Conservation (phyloP, 176 grass and related monocot species). For the Poa annua region DNA sequence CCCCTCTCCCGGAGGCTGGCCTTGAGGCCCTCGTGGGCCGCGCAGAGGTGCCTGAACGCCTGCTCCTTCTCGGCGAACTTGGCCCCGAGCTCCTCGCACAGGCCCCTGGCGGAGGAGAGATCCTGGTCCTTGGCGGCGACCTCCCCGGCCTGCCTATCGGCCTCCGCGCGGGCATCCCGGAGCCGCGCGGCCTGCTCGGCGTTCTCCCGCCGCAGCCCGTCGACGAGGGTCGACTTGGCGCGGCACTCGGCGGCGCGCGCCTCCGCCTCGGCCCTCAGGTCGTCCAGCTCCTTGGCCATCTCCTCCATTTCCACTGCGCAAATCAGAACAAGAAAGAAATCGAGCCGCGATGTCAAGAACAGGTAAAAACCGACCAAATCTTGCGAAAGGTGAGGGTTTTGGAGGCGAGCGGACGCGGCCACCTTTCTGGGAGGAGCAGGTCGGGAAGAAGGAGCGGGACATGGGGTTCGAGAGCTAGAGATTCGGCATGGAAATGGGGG, state of each 20-base stretch:
- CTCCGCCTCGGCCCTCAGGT: slow-evolving; percentile 57
- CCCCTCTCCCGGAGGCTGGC: slow-evolving; percentile 41
- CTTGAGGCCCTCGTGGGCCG: slow-evolving; percentile 65
- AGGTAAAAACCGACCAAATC: neutral
- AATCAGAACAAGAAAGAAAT: neutral
- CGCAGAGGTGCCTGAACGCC: slow-evolving; percentile 51
- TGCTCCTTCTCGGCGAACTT: slow-evolving; percentile 67
- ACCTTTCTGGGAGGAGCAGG: slow-evolving; percentile 61
- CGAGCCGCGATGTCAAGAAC: neutral
- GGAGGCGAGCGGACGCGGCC: neutral
- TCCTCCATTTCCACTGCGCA: slow-evolving; percentile 54
- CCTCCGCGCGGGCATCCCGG: slow-evolving; percentile 45
- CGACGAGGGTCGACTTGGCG: slow-evolving; percentile 55
- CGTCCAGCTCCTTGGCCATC: slow-evolving; percentile 59
- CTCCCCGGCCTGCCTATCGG: slow-evolving; percentile 49
- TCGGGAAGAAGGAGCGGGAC: slow-evolving; percentile 59
- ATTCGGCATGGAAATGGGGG: slow-evolving; percentile 18
- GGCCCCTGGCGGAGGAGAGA: slow-evolving; percentile 9
- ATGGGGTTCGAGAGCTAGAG: slow-evolving; percentile 35
- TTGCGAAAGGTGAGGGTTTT: neutral
- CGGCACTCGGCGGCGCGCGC: slow-evolving; percentile 51
- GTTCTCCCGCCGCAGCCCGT: slow-evolving; percentile 47
- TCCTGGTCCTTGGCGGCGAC: slow-evolving; percentile 49
- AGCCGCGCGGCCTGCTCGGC: slow-evolving; percentile 52
- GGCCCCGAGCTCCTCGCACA: slow-evolving; percentile 31